phyloP scores from a whole-genome alignment of 2,329 filamentous ascomycete genomes.

The Penicillium freii region DNA sequence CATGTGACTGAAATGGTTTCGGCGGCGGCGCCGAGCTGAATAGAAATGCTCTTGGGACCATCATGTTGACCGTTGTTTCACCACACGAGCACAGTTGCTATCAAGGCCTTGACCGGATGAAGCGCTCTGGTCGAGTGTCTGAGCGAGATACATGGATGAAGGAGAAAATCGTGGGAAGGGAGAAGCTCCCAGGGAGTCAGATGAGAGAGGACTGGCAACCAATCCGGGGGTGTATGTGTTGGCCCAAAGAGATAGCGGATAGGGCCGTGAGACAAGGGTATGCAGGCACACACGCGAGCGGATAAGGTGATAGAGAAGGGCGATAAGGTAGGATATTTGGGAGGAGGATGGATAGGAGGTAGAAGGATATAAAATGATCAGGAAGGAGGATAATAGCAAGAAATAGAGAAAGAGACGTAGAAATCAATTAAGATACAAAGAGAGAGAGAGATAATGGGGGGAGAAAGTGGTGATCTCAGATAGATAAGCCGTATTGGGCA shows the following conservation, averaged over 20 bases:
- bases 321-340: neutral
- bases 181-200: conserved; percentile 13
- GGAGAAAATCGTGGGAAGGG: conserved; percentile 2
- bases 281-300: conserved; percentile 5
- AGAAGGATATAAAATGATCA: neutral
- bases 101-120: conserved; percentile 33
- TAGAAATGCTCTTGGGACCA: conserved; percentile 43
- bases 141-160: conserved; percentile 42
- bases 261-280: conserved; percentile 6
- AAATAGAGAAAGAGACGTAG: conserved; percentile 9
- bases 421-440: conserved; percentile 5
- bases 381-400: conserved; percentile 9
- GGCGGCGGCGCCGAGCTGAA: conserved; percentile 34
- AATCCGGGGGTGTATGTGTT: conserved; percentile 6
- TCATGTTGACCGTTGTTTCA: conserved; percentile 34
- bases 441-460: conserved; percentile 5
- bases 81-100: conserved; percentile 16
- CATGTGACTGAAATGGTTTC: conserved; percentile 17
- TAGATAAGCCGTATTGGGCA: conserved; percentile 28
- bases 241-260: conserved; percentile 8
- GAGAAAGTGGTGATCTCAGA: conserved; percentile 20
- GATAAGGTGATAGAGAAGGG: conserved; percentile 4
- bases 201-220: conserved; percentile 8
- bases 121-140: conserved; percentile 42
- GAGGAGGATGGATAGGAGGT: neutral